Base-by-base conservation (phyloP, 2,329 filamentous ascomycete species). In the Cryphonectria naterciae region DNA sequence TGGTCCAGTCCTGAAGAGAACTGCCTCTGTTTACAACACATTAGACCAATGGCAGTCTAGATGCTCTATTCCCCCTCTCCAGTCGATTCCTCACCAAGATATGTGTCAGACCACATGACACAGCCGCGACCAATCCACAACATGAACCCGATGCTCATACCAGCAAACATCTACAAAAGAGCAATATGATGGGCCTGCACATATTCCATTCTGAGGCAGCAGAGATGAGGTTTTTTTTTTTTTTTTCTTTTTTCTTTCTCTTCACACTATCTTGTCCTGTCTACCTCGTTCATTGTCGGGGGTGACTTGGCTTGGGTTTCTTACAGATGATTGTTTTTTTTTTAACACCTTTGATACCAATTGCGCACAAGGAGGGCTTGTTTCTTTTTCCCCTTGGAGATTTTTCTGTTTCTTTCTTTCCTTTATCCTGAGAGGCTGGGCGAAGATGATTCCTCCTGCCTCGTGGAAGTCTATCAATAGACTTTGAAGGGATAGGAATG, bases 311-410 rank as follows among this genome's bases (percentile, higher is more conserved):
- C 35, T 13, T 37, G 43, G 67, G 25, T 28, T 52, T 69, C 68
- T 69, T 19, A 61, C 15, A 37, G 39, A 35, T 66, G 41, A 39
- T 65, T n/a, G 5, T 52, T 56, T 58, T 64, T 49, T 37, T 41
- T 25, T 56, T 22, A 4, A 63, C 32, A 28, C 46, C 41, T 69
- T 49, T 49, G 63, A 65, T 65, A 65, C 63, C 63, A 65, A 35
- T 52, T 25, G 25, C 35, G 10, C 28, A 62, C 52, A 41, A 67
- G n/a, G 64, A 62, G 68, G 61, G 17, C 3, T n/a, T 25, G 35
- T 65, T 39, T 66, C 25, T 39, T 10, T 46, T 39, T 60, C 15
- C 39, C 43, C 22, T 62, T 39, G 60, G 32, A 41, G 37, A 49
- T 62, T 63, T 39, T 52, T 28, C 1, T 67, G 58, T 46, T 35